phyloP scores from a whole-genome alignment of 148 eudicot species.

The Cornus suecica region DNA sequence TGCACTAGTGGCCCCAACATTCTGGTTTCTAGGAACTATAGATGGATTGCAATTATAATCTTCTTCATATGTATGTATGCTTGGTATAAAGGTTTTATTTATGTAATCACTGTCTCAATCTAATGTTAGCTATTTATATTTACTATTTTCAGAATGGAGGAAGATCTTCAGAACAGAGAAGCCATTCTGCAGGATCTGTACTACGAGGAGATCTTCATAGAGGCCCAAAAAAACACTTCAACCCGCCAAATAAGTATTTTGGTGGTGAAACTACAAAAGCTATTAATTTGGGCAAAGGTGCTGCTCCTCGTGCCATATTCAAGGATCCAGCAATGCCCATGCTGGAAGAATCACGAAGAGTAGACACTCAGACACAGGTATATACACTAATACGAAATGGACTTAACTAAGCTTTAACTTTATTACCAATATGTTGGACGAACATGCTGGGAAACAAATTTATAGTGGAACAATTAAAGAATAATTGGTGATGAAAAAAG shows the following conservation, averaged over 20 bases:
- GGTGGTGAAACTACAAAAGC: conserved; percentile 14
- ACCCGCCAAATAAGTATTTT: conserved; percentile 14
- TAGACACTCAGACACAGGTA: conserved; percentile 20
- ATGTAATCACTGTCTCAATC: neutral
- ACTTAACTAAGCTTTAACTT: neutral
- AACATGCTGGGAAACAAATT: neutral
- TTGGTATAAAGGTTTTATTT: neutral
- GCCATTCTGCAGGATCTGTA: conserved; percentile 30
- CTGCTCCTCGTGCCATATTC: neutral
- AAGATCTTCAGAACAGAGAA: conserved; percentile 24
- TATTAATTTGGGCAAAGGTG: conserved; percentile 12
- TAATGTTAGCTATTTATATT: neutral
- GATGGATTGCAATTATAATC: neutral
- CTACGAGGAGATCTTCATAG: conserved; percentile 27
- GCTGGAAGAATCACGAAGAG: conserved; percentile 10
- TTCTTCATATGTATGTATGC: neutral
- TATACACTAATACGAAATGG: neutral
- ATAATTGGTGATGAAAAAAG: neutral
- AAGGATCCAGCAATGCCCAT: conserved; percentile 1
- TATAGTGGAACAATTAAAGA: neutral
- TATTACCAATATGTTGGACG: neutral
- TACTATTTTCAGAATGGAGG: conserved; percentile 19
- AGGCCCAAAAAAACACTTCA: conserved; percentile 17
- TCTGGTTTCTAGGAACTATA: neutral
- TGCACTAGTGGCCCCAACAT: neutral